Base-by-base conservation (phyloP, 176 grass and related monocot genomes). In the Puya raimondii region DNA sequence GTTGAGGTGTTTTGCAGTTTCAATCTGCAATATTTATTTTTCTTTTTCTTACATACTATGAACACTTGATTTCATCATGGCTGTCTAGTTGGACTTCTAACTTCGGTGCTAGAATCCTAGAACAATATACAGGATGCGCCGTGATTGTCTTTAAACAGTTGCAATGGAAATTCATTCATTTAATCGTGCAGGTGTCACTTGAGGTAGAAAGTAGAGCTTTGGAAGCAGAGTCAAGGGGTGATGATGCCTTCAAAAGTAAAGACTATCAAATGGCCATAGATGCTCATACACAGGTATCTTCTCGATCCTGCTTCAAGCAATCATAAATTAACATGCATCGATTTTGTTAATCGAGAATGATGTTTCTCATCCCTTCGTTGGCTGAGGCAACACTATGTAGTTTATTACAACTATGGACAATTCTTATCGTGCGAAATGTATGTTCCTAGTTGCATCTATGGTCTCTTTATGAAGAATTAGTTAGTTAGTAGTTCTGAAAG, bases 171-270 rank as follows among this genome's bases (percentile, higher is more conserved):
- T 48, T 2, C 22, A 54, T 33, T 33, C 65, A 47, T 70, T 23
- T 21, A 74, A 5, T 48, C 51, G 10, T 72, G 48, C 73, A 97
- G 93, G 93, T 97, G 70, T 74, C 84, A 79, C 70, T 81, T 1
- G 88, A 97, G 47, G 79, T 84, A 22, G 90, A 97, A 70, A 67
- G 72, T 53, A 88, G 64, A 80, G 87, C 93, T 7, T 56, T 83
- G 77, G 93, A 97, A 72, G 93, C 93, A 22, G 92, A 97, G 80
- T 71, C 80, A 48, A 89, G 93, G 80, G 93, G 93, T 16, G 86
- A 88, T 49, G 93, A 92, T 67, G 89, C 89, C 53, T 97, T 92
- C 73, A 90, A 78, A 72, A 83, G 71, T 65, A 90, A 97, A 27
- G 93, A 90, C 76, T 97, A 72, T 81, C 81, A 85, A 65, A 80